Percentiles rank a stretch among this genome's conserved stretches.
Conservation (phyloP, 2,329 filamentous ascomycete genomes). For the Hypoxylon sp. region DNA sequence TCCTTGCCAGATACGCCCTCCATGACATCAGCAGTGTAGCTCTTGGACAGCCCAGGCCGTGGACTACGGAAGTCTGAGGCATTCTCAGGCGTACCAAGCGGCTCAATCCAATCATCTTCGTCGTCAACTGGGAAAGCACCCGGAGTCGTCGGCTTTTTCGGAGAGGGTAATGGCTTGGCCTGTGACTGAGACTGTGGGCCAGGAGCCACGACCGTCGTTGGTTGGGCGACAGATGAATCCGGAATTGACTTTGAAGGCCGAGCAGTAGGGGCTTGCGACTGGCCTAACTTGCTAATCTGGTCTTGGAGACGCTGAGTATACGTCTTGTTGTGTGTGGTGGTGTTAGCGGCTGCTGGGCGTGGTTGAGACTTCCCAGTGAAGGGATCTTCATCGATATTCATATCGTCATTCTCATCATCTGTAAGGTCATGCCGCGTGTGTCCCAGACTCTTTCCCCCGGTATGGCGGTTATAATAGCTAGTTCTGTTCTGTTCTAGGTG, state of each 20-base stretch:
- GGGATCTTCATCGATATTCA: slow-evolving; percentile 65
- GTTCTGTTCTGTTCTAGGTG: slow-evolving; percentile 80
- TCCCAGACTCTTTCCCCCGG: slow-evolving; percentile 80
- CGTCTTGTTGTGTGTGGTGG: slow-evolving; percentile 81
- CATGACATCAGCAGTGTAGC: slow-evolving; percentile 73
- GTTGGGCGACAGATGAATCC: slow-evolving; percentile 56
- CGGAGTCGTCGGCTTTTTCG: slow-evolving; percentile 62
- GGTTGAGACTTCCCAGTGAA: slow-evolving; percentile 61
- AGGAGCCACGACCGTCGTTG: slow-evolving; percentile 46
- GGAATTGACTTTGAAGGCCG: slow-evolving; percentile 66
- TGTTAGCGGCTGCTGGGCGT: slow-evolving; percentile 64
- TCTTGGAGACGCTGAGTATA: slow-evolving; percentile 96
- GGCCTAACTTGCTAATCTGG: slow-evolving; percentile 83
- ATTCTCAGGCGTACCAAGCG: slow-evolving; percentile 60
- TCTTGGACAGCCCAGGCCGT: slow-evolving; percentile 71
- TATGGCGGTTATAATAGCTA: slow-evolving; percentile 81
- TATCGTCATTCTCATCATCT: slow-evolving; percentile 61
- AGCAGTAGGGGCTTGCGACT: slow-evolving; percentile 66
- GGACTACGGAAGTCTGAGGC: slow-evolving; percentile 59
- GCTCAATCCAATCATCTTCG: slow-evolving; percentile 76
- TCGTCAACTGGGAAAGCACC: slow-evolving; percentile 74
- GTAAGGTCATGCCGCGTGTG: slow-evolving; percentile 59
- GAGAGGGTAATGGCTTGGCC: slow-evolving; percentile 58
- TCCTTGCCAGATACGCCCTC: slow-evolving; percentile 67
- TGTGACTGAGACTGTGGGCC: slow-evolving; percentile 55